Conservation (phyloP, 306 rosid species). For the Cajanus cajan region DNA sequence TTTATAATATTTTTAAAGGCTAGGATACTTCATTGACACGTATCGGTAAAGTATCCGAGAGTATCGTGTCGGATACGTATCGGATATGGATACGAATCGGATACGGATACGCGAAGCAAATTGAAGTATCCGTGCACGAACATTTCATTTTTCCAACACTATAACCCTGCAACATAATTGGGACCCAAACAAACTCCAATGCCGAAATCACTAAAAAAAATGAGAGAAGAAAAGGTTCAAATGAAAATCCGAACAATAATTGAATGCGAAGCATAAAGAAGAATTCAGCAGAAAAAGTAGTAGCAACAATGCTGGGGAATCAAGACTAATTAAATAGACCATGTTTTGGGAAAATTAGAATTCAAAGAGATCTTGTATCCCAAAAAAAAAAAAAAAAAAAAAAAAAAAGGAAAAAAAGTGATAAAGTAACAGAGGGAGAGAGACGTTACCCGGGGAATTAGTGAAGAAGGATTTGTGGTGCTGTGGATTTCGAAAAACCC, state of each 20-base stretch:
- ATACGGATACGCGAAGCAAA: no score
- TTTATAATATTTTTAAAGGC: no score
- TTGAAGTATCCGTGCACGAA: no score
- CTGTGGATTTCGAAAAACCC: constrained; percentile 3
- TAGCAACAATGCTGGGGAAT: constrained; percentile 7
- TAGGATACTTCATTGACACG: no score
- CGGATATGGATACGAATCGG: no score
- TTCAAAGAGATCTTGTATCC: background rate
- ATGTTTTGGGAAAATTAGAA: background rate
- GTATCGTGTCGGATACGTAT: no score
- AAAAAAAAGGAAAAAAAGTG: background rate
- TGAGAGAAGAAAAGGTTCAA: background rate
- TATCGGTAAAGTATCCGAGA: no score
- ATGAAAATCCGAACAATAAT: constrained; percentile 8
- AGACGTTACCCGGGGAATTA: background rate
- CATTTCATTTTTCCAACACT: background rate
- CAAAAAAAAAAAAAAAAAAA: background rate
- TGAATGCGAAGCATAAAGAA: constrained; percentile 24
- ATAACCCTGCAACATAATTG: constrained; percentile 24
- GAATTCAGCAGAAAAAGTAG: background rate
- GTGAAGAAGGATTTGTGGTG: background rate
- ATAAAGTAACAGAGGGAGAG: background rate
- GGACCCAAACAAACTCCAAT: constrained; percentile 12
- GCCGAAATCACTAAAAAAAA: background rate
- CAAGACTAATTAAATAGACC: background rate